A percentile compares a stretch with the other conserved stretches of the same genome.
These are phyloP conservation scores for Botrytis cinerea DNA, from an alignment of 2,329 filamentous ascomycete species.

Conservation along the genomic window DNA sequence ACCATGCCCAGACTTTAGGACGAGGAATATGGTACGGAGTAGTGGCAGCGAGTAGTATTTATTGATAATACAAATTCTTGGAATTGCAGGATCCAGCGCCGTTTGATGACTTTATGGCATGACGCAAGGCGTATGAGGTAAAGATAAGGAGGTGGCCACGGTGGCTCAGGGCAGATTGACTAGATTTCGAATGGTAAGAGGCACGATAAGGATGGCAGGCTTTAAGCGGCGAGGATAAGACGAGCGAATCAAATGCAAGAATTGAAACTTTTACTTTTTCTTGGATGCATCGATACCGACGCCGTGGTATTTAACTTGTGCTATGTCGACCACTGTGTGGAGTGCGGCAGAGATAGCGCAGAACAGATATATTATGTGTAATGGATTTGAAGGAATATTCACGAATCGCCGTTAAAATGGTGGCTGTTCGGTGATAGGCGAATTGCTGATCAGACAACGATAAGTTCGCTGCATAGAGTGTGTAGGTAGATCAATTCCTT, in stretches of 20 bases:
- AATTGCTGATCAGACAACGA: neutral
- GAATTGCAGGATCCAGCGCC: constrained; percentile 17
- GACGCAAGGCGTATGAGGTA: neutral
- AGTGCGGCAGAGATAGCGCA: neutral
- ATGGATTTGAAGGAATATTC: neutral
- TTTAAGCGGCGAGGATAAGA: constrained; percentile 8
- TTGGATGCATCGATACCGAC: neutral
- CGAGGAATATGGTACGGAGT: neutral
- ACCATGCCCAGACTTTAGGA: constrained; percentile 3
- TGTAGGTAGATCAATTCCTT: neutral
- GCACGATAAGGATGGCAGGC: neutral
- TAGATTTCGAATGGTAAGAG: neutral
- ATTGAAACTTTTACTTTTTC: neutral
- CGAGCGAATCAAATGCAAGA: neutral
- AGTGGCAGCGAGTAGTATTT: neutral
- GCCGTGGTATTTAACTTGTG: neutral
- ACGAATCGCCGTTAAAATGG: neutral
- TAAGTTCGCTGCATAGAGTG: neutral
- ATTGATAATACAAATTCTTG: constrained; percentile 21
- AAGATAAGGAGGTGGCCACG: neutral
- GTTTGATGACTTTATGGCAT: constrained; percentile 11
- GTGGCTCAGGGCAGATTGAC: neutral
- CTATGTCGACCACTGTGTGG: neutral
- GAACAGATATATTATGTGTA: neutral
- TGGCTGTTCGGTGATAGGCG: neutral